Conservation (phyloP, 1,284 basidiomycete genomes). For the Puccinia hordei region DNA sequence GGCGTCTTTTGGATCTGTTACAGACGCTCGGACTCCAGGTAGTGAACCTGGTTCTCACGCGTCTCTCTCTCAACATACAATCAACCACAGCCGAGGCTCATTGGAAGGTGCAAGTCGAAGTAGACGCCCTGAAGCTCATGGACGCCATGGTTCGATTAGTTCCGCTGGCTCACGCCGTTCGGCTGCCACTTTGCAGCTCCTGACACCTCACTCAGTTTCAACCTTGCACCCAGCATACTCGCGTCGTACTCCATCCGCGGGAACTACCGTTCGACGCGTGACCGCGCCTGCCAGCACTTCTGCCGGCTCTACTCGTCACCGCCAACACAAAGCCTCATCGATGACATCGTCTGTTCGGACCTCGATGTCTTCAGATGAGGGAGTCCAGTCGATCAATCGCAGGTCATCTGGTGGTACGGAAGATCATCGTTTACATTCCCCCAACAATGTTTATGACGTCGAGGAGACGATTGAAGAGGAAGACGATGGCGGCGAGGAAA, state of each 20-base stretch:
- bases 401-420: slow-evolving; percentile 12
- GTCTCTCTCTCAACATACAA: slow-evolving; percentile 15
- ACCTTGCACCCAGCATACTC: slow-evolving; percentile 22
- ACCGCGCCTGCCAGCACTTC: slow-evolving; percentile 5
- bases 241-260: slow-evolving; percentile 27
- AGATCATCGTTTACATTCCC: slow-evolving; percentile 41
- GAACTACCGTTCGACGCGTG: slow-evolving; percentile 44
- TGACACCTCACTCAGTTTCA: slow-evolving; percentile 18
- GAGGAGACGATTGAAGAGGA: slow-evolving; percentile 51
- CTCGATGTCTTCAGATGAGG: slow-evolving; percentile 47
- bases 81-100: slow-evolving; percentile 9
- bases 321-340: slow-evolving; percentile 18
- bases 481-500: slow-evolving; percentile 39
- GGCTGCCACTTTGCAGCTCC: slow-evolving; percentile 23
- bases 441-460: slow-evolving; percentile 48
- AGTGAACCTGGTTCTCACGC: slow-evolving; percentile 25
- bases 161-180: slow-evolving; percentile 39
- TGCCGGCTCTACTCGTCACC: slow-evolving; percentile 20
- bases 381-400: slow-evolving; percentile 10
- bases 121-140: slow-evolving; percentile 18
- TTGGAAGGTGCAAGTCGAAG: slow-evolving; percentile 7
- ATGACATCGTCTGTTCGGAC: slow-evolving; percentile 40
- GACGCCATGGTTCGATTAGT: slow-evolving; percentile 36
- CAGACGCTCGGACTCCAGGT: slow-evolving; percentile 32
- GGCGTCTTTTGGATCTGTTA: slow-evolving; percentile 32